Evolutionary conservation across 306 rosid species (phyloP).

Genomic region (Ammopiptanthus mongolicus): DNA sequence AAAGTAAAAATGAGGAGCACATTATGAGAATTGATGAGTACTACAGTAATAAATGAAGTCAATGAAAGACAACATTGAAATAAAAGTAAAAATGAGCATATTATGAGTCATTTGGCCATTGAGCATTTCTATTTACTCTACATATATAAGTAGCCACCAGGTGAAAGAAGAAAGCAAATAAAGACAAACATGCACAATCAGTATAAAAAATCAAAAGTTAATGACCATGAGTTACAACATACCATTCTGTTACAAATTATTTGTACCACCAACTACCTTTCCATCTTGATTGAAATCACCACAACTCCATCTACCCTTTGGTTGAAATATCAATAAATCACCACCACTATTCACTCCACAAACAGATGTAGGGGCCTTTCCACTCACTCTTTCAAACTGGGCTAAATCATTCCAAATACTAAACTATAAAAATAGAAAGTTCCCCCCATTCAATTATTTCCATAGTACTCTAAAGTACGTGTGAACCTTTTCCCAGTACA

Average conservation of each 20-base stretch:
- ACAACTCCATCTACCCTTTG: neutral
- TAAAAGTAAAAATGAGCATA: neutral
- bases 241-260: constrained; percentile 13
- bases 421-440: constrained; percentile 27
- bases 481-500: constrained; percentile 9
- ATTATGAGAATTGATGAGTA: no score
- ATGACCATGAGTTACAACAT: constrained; percentile 9
- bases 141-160: no score
- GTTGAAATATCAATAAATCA: neutral
- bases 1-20: no score
- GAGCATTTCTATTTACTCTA: neutral
- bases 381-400: neutral
- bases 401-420: constrained; percentile 18
- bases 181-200: constrained; percentile 25
- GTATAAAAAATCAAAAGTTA: constrained; percentile 11
- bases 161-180: constrained; percentile 10
- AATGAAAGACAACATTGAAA: constrained; percentile 1
- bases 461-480: constrained; percentile 5
- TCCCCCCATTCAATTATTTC: constrained; percentile 33
- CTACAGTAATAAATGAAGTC: neutral
- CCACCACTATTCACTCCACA: neutral
- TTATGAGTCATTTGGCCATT: neutral
- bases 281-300: constrained; percentile 35
- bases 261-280: constrained; percentile 23
- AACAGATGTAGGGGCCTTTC: neutral